Base-by-base conservation (phyloP, 768 basidiomycete species). In the Kwoniella heveanensis region DNA sequence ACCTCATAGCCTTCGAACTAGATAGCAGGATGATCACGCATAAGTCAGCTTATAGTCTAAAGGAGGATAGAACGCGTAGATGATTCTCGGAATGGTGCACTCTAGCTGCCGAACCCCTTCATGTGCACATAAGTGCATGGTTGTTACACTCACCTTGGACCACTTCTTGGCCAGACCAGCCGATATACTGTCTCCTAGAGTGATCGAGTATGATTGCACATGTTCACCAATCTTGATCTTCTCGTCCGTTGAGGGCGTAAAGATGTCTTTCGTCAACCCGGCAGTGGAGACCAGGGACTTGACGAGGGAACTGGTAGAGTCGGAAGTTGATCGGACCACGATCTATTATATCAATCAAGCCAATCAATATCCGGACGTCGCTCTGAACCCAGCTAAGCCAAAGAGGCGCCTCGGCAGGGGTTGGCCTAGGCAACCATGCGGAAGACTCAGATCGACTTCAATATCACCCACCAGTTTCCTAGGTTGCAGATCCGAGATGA, bases 1-100 rank as follows among this genome's bases (percentile, higher is more conserved):
- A 99, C 90, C 80, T 98, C 93, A 72, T 93, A 98, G 78, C 97
- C 95, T 74, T 98, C 96, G 76, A 96, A 97, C 93, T 97, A 32
- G 72, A 30, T 15, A 49, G 30, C 25, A 13, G 5, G 26, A 59
- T 24, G 2, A 21, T 3, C 17, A 32, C 13, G 5, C 7, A 32
- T 19, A 3, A 8, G 24, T 49, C 48, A n/a, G 32, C 25, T 2
- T 13, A 39, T 2, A 17, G 22, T 17, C 37, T 5, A 2, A 10
- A 27, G 27, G n/a, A n/a, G 9, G 32, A 36, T 8, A 19, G 50
- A 12, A 24, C n/a, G n/a, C n/a, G n/a, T n/a, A n/a, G n/a, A n/a
- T n/a, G 50, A 52, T 24, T 17, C 15, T 52, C 13, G 12, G 46
- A 25, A 27, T 21, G 2, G 2, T 1, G 1, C n/a, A n/a, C n/a